Percentiles rank a stretch among this genome's conserved stretches.
phyloP scores from a whole-genome alignment of 345 rosid species.

The Eutrema japonicum region DNA sequence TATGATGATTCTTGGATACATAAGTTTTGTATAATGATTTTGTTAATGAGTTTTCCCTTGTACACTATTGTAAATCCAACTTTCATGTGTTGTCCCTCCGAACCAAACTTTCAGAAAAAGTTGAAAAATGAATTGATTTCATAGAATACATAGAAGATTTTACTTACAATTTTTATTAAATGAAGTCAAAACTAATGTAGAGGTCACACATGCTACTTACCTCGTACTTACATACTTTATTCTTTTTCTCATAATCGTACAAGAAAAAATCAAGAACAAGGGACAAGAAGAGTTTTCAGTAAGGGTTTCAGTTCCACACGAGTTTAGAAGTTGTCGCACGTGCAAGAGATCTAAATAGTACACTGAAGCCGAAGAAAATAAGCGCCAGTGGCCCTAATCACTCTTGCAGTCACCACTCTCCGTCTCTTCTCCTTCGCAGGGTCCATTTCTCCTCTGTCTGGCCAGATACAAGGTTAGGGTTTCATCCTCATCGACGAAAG shows the following conservation, averaged over 20 bases:
- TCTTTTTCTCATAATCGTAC: neutral
- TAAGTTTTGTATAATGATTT: neutral
- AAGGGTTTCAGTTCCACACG: slow-evolving; percentile 34
- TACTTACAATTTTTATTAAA: neutral
- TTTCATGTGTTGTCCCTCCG: neutral
- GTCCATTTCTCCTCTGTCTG: slow-evolving; percentile 26
- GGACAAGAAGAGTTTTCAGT: neutral
- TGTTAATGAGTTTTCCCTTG: neutral
- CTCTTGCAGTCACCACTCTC: slow-evolving; percentile 36
- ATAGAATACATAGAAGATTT: too few species aligned
- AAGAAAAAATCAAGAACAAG: neutral
- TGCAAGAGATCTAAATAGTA: slow-evolving; percentile 3
- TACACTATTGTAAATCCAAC: neutral
- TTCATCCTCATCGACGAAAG: slow-evolving; percentile 17
- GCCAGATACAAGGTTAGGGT: slow-evolving; percentile 26
- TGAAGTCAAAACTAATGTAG: neutral
- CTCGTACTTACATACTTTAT: neutral
- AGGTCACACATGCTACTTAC: neutral
- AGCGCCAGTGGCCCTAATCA: slow-evolving; percentile 47
- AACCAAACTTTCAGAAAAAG: neutral
- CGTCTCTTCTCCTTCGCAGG: slow-evolving; percentile 14
- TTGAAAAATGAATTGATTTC: neutral
- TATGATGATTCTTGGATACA: slow-evolving; percentile 16
- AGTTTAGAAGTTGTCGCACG: slow-evolving; percentile 25
- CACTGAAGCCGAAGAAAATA: slow-evolving; percentile 24